Evolutionary conservation across 192 early-diverging fungal genomes (phyloP), one percentile per base, ranked within the genome.

Genomic region (Backusella psychrophila): DNA sequence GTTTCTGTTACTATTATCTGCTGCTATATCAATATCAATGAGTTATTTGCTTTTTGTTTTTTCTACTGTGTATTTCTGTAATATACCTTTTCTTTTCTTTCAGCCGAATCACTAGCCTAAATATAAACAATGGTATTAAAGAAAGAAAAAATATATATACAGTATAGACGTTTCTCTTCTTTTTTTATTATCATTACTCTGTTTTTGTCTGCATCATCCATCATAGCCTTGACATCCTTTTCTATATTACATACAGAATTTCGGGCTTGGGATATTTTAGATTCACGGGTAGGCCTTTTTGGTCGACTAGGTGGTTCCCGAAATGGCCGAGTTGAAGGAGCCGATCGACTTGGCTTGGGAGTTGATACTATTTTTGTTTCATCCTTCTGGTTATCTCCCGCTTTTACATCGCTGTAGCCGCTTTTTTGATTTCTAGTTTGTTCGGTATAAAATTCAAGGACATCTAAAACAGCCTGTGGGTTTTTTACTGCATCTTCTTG

Each of bases 361-460:
- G 74, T 53, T 3, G 35, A 67, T 41, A 46, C 15, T 36, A 74
- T 39, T 14, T 67, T 46, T 21, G 63, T 69, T 67, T 73, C 42
- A 59, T 46, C 33, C 21, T 44, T 38, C 42, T 52, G 31, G 0
- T 29, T 36, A 29, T 78, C 71, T 38, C 68, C 74, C 4, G 73
- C 23, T 52, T 68, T 63, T 63, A 29, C 36, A 17, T 39, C 44
- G 12, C 33, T 44, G 38, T 76, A 76, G 4, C 65, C 41, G 15
- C 73, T 67, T 19, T 81, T 77, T 52, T 77, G 68, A 63, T 42
- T 67, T 68, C 87, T 85, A 38, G 85, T 85, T 80, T 94, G 91
- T 80, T 96, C 97, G n/a, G 97, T 96, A 88, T 99, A 99, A 76
- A 99, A 99, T 81, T 98, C 97, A 31, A 99, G 87, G 33, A 95